Base-by-base conservation (phyloP, 129 eudicot species). In the Artemisia tridentata region DNA sequence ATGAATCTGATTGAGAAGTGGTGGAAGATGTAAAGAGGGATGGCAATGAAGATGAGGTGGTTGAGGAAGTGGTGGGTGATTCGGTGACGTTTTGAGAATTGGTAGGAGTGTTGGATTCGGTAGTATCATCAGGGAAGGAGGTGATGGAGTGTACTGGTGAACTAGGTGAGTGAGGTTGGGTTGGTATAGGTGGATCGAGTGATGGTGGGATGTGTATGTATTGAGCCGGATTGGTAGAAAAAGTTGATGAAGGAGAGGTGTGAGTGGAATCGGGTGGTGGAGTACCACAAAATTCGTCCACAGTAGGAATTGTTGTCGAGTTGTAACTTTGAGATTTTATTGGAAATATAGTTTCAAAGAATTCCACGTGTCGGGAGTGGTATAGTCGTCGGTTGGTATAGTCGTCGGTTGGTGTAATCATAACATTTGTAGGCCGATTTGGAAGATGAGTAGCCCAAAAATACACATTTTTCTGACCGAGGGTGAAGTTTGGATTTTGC, bases 341-440 rank as follows among this genome's bases (percentile, higher is more conserved):
- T 43, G 57, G 54, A 19, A 76, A 81, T 0, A 4, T 3, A 18
- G 70, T 31, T 25, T 82, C 68, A 46, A 82, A 5, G 50, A 78
- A 82, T 12, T 69, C 68, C 27, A 82, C 83, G n/a, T 78, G 86
- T 8, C 75, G 46, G 11, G 83, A 78, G 43, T n/a, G n/a, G n/a
- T n/a, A n/a, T n/a, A n/a, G n/a, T n/a, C n/a, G n/a, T n/a, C n/a
- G n/a, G n/a, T n/a, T 49, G 68, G 45, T 67, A 73, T 7, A 63
- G 15, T 0, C 54, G 41, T 7, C 45, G 63, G 14, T 20, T 67
- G 15, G 64, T 41, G 11, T 59, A 62, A 46, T 82, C 80, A 29
- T 68, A 49, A 41, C 71, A 82, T 17, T 60, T 27, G 47, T 77
- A 73, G 34, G 66, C 83, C 9, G 63, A 73, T 34, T 78, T 77